A percentile compares a stretch with the other conserved stretches of the same genome.
Evolutionary conservation across 306 rosid genomes (phyloP).

Genomic region (Malus sieversii): DNA sequence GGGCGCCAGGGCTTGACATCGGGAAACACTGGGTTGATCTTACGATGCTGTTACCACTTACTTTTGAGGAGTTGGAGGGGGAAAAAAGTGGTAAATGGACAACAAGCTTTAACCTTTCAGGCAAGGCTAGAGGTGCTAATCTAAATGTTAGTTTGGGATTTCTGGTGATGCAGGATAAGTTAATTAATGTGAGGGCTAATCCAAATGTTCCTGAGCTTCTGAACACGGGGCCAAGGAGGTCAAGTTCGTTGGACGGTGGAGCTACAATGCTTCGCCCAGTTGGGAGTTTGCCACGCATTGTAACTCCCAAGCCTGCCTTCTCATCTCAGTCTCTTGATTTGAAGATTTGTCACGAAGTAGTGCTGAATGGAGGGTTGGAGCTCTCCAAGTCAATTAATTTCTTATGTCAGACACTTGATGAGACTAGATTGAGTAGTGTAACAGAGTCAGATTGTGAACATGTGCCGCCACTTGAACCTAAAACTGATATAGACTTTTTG

Average conservation of each 20-base stretch:
- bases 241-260: slow-evolving; percentile 24
- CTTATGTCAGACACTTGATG: slow-evolving; percentile 55
- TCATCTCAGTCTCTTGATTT: slow-evolving; percentile 36
- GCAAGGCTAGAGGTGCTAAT: slow-evolving; percentile 63
- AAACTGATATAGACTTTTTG: slow-evolving; percentile 17
- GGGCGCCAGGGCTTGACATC: slow-evolving; percentile 37
- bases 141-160: slow-evolving; percentile 69
- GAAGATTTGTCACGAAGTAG: slow-evolving; percentile 25
- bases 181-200: slow-evolving; percentile 28
- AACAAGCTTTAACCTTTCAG: slow-evolving; percentile 62
- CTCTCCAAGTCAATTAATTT: slow-evolving; percentile 54
- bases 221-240: slow-evolving; percentile 20
- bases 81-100: slow-evolving; percentile 64
- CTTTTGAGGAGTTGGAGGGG: slow-evolving; percentile 57
- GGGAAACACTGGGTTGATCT: slow-evolving; percentile 65
- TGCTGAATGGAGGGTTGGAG: slow-evolving; percentile 39
- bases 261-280: slow-evolving; percentile 6
- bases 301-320: slow-evolving; percentile 16
- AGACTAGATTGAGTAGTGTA: slow-evolving; percentile 28
- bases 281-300: slow-evolving; percentile 19
- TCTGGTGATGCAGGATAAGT: slow-evolving; percentile 37
- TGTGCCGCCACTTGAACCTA: slow-evolving; percentile 21
- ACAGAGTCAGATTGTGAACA: slow-evolving; percentile 20
- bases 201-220: slow-evolving; percentile 26
- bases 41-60: slow-evolving; percentile 60